These are phyloP conservation scores for Ocimum tenuiflorum DNA, from an alignment of 257 asterid species.

Conservation along the genomic window DNA sequence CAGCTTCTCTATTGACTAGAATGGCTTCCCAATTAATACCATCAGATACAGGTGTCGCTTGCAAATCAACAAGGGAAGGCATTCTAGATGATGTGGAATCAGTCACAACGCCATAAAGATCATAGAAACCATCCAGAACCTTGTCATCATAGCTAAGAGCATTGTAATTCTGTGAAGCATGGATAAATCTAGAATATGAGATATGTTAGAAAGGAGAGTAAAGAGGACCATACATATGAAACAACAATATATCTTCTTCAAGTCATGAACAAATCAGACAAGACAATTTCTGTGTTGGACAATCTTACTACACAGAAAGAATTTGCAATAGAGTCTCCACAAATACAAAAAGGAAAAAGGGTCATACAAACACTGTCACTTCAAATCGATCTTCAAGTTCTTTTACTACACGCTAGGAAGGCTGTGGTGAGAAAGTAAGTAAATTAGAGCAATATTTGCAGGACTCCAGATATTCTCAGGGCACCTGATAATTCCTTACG, in stretches of 20 bases:
- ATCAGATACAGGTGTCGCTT: conserved; percentile 63
- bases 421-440: not conserved
- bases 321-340: not conserved
- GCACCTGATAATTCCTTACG: not conserved
- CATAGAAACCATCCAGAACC: conserved; percentile 92
- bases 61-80: conserved; percentile 94
- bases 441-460: not conserved
- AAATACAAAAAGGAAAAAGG: not conserved
- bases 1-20: conserved; percentile 71
- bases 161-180: conserved; percentile 91
- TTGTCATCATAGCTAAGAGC: conserved; percentile 94
- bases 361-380: not conserved
- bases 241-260: not conserved
- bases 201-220: conserved; percentile 46
- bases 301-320: not conserved
- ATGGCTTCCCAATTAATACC: conserved; percentile 82
- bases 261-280: conserved; percentile 13
- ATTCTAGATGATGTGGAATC: conserved; percentile 67
- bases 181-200: conserved; percentile 77
- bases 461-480: not conserved
- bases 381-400: not conserved
- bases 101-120: conserved; percentile 63
- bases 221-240: conserved; percentile 17
- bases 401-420: not conserved
- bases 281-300: conserved; percentile 4